Base-by-base conservation (phyloP, 2,329 filamentous ascomycete species). In the Aspergillus viridinutans region DNA sequence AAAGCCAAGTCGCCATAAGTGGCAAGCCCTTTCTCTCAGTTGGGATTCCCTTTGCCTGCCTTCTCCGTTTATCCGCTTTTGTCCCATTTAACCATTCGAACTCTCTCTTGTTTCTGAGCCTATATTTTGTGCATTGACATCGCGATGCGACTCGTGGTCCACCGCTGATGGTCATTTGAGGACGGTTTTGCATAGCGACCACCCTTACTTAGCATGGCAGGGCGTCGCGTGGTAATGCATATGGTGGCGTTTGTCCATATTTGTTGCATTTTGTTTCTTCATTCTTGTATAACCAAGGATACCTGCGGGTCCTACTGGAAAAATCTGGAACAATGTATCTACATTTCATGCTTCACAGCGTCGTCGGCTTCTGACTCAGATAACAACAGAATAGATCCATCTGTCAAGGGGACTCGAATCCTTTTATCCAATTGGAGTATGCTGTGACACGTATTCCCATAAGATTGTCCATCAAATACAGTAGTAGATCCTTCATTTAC, bases 171-270 rank as follows among this genome's bases (percentile, higher is more conserved):
- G 12, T 26, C 50, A 53, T 60, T 62, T 47, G 43, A 4, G 59
- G 60, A 42, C 51, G 50, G 48, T 50, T 21, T 52, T 49, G 53
- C 57, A 53, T 52, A 49, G 56, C 57, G 54, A 58, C 63, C 52
- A 57, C 62, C 58, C 64, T 60, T 63, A 64, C 64, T 60, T 63
- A 64, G 70, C 70, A 72, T 72, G 66, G 65, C 62, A 67, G 61
- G 70, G 69, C 67, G 67, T 71, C 66, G 59, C 65, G 62, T 62
- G 59, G 51, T 51, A 59, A 65, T 64, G 64, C 63, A 67, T 68
- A 59, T 55, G 58, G 63, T 54, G 63, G 66, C 67, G 64, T 65
- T 62, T 52, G 53, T 53, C 49, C 21, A 45, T 55, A 50, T 59
- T 62, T 56, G 54, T 58, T 52, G 56, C 52, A 32, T 14, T 47